These are phyloP conservation scores for Thielaviopsis cerberus DNA, from an alignment of 2,329 filamentous ascomycete species.

Conservation along the genomic window DNA sequence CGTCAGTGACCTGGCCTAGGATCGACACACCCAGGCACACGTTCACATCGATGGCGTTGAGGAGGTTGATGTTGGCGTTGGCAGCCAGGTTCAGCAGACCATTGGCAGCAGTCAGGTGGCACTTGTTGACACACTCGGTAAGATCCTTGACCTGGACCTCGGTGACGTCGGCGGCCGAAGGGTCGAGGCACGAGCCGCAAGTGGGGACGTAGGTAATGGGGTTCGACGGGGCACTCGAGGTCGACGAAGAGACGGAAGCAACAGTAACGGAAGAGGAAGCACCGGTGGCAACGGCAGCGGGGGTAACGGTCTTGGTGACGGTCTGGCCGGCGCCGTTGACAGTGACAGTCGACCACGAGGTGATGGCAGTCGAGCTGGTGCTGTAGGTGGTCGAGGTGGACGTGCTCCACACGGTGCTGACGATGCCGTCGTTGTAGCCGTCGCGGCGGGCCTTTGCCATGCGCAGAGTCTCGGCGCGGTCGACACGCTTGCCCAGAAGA, in stretches of 20 bases:
- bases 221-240: conserved; percentile 30
- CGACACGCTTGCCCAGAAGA: conserved; percentile 8
- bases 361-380: not conserved
- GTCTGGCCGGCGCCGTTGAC: not conserved
- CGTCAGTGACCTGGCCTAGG: conserved; percentile 1
- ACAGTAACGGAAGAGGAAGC: not conserved
- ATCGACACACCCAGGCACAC: conserved; percentile 11
- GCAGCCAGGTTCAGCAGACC: conserved; percentile 6
- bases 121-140: conserved; percentile 9
- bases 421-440: not conserved
- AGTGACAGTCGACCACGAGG: not conserved
- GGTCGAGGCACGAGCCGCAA: conserved; percentile 14
- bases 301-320: not conserved
- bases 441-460: conserved; percentile 2
- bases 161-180: not conserved
- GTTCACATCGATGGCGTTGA: conserved; percentile 14
- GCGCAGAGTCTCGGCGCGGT: not conserved
- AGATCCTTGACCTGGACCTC: conserved; percentile 4
- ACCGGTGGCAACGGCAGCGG: not conserved
- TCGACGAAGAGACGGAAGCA: not conserved
- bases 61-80: conserved; percentile 12
- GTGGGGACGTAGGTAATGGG: conserved; percentile 40
- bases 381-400: not conserved
- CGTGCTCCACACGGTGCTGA: not conserved
- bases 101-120: conserved; percentile 7